Percentiles rank a stretch among this genome's conserved stretches.
Conservation (phyloP, 106 monocot genomes). For the Chionographis japonica region DNA sequence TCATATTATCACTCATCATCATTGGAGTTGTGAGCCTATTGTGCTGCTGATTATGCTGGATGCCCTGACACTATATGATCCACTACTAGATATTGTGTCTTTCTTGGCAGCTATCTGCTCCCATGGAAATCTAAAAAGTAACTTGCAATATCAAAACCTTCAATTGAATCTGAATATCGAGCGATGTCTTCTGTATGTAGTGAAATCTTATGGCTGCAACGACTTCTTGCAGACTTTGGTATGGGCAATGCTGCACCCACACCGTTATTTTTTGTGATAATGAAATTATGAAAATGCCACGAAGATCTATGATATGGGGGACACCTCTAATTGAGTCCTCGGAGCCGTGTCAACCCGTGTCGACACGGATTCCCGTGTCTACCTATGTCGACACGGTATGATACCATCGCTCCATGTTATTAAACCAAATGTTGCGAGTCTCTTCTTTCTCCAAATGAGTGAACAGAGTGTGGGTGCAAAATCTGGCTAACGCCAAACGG, state of each 20-base stretch:
- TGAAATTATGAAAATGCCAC: not conserved
- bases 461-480: too few species aligned
- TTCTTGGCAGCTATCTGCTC: not conserved
- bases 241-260: not conserved
- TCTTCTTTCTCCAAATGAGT: too few species aligned
- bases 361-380: too few species aligned
- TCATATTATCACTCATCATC: not conserved
- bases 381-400: too few species aligned
- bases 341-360: too few species aligned
- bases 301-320: too few species aligned
- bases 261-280: constrained; percentile 2
- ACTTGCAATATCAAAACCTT: not conserved
- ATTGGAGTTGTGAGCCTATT: not conserved
- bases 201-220: not conserved
- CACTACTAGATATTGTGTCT: not conserved
- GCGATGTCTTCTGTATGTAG: not conserved
- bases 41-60: not conserved
- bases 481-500: too few species aligned
- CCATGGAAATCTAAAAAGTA: constrained; percentile 6
- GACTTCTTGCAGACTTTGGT: not conserved
- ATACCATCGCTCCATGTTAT: too few species aligned
- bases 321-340: too few species aligned
- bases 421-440: too few species aligned
- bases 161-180: constrained; percentile 1
- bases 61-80: not conserved